Base-by-base conservation (phyloP, 345 rosid genomes). In the Aquilaria malaccensis region DNA sequence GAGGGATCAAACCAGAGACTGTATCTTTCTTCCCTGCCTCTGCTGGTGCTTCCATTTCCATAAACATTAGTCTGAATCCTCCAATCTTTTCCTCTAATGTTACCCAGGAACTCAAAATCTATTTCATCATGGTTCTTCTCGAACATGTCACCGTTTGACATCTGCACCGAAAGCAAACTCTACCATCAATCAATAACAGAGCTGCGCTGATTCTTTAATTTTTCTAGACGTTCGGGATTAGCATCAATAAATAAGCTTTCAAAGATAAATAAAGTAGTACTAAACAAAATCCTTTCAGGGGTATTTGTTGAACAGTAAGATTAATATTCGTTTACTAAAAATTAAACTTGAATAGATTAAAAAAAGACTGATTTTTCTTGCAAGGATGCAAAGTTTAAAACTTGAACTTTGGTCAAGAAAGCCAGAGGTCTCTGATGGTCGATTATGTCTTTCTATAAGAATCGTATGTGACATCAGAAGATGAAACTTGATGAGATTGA, bases 1-100 rank as follows among this genome's bases (percentile, higher is more conserved):
- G 91, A 66, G 3, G 98, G 98, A 70, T 92, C 93, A 64, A 92
- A 92, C 98, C 98, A 89, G 10, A 92, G 91, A 52, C 76, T 83
- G 64, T 77, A 89, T 77, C 97, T 77, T 70, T 92, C 98, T 81
- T 92, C 97, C 66, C 97, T 80, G 52, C 97, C 95, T 4, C 77
- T 41, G 58, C 69, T 56, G 14, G 94, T 85, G 77, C 94, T 87
- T 56, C 89, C 96, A 75, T 87, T 85, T 45, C 98, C 97, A 33
- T 79, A 93, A 59, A 87, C 61, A 47, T 93, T 89, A 45, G 98
- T 93, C 80, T 93, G 98, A 76, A 93, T 76, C 80, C 95, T 81
- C 98, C 98, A 93, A 53, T 84, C 82, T 74, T 80, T 81, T 50
- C 97, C 97, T 75, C 88, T 80, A 30, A 89, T 85, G 68, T 92